Conservation (phyloP, 768 basidiomycete genomes). For the Pisolithus marmoratus region DNA sequence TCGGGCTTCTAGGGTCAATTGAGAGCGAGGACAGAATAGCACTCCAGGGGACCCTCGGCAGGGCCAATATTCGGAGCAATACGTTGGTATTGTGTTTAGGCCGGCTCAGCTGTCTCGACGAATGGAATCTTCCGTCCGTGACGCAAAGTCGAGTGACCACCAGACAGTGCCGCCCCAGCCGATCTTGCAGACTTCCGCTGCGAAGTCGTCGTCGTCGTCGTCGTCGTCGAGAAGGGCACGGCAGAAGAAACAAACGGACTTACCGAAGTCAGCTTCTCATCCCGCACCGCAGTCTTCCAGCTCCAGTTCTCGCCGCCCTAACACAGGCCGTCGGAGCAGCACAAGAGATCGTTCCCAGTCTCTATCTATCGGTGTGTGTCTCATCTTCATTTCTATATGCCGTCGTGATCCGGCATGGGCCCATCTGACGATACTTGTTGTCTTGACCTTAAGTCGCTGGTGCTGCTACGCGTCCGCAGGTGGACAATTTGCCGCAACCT, state of each 20-base stretch:
- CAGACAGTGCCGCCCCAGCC: constrained; percentile 36
- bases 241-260: constrained; percentile 44
- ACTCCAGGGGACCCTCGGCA: constrained; percentile 20
- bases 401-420: not conserved
- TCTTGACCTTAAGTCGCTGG: not conserved
- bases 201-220: constrained; percentile 23
- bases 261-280: constrained; percentile 13
- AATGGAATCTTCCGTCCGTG: constrained; percentile 49
- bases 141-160: constrained; percentile 35
- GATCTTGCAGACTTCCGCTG: constrained; percentile 31
- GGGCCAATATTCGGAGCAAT: constrained; percentile 23
- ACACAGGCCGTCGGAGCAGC: constrained; percentile 22
- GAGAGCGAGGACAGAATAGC: not conserved
- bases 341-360: constrained; percentile 13
- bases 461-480: constrained; percentile 8
- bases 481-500: constrained; percentile 3
- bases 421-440: too few species aligned
- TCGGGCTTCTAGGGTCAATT: not conserved
- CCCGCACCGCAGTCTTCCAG: constrained; percentile 16
- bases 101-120: constrained; percentile 22
- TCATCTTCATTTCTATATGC: not conserved
- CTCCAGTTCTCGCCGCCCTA: constrained; percentile 20
- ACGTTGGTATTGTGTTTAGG: constrained; percentile 12
- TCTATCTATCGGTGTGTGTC: constrained; percentile 13
- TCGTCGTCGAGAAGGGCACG: constrained; percentile 43